Evolutionary conservation across 164 flowering plant genomes (phyloP).

Genomic region (Kingdonia uniflora): DNA sequence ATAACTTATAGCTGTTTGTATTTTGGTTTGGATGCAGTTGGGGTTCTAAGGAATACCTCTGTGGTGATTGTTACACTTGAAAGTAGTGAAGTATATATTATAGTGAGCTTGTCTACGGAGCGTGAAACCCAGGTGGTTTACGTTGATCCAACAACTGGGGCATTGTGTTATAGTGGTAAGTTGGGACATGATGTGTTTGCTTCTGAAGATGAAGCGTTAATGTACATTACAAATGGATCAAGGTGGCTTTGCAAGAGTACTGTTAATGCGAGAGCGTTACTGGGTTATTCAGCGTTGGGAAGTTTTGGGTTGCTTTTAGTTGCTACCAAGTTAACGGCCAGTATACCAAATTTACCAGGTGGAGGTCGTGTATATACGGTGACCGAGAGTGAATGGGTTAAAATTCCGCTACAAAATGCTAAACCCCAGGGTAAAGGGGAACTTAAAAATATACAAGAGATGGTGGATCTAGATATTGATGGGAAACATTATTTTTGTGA

Average conservation of each 20-base stretch:
- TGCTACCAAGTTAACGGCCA: constrained; percentile 63
- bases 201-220: constrained; percentile 67
- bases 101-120: constrained; percentile 60
- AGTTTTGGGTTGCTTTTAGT: constrained; percentile 69
- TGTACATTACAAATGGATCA: constrained; percentile 66
- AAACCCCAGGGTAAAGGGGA: constrained; percentile 86
- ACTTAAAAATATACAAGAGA: constrained; percentile 68
- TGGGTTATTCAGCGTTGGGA: constrained; percentile 91
- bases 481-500: constrained; percentile 98
- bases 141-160: constrained; percentile 92
- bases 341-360: constrained; percentile 76
- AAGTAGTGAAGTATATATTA: constrained; percentile 66
- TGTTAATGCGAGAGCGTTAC: constrained; percentile 55
- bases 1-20: neutral
- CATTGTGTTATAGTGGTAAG: constrained; percentile 49
- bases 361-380: constrained; percentile 88
- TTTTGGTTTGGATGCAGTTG: constrained; percentile 25
- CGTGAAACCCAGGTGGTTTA: constrained; percentile 78
- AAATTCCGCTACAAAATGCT: constrained; percentile 68
- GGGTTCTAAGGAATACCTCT: constrained; percentile 57
- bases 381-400: constrained; percentile 83
- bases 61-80: constrained; percentile 64
- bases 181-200: constrained; percentile 62
- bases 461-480: constrained; percentile 84
- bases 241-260: constrained; percentile 49